Base-by-base conservation (phyloP, 208 protist species). In the Acanthamoeba culbertsoni region DNA sequence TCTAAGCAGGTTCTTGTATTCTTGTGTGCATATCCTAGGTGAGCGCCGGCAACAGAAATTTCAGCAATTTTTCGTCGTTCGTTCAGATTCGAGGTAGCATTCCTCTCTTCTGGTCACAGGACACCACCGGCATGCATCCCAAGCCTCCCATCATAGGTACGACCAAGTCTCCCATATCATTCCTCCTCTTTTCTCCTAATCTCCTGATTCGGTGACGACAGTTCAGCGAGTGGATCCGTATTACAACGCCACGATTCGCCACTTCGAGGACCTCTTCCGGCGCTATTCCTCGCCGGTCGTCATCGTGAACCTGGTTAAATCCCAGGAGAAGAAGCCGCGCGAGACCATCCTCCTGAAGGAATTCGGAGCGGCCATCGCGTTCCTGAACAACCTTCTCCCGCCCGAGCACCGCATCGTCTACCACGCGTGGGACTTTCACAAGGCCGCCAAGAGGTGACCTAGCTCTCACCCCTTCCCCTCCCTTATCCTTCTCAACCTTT, bases 251-350 rank as follows among this genome's bases (percentile, higher is more conserved):
- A 98, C 98, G 4, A 95, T 96, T 23, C 86, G 95, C 20, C 99
- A 99, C 94, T 99, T 99, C 93, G 95, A 98, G 86, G 93, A 98
- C n/a, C 93, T 99, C 53, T 95, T 98, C 18, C 65, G 92, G 12
- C 94, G 98, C 62, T 99, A 99, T 95, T 98, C 98, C 0, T 86
- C 96, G 46, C 98, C 98, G 5, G 45, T 99, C n/a, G 94, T 99
- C 46, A 96, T 98, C 20, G 90, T 99, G 77, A 98, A 99, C 86
- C 94, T 99, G 28, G 94, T 99, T 6, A 98, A 97, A 75, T 79
- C 96, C 62, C 90, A 97, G 42, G 98, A 99, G 88, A 98, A 98
- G 93, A 95, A 96, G 42, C 95, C 97, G 18, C 96, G 98, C 28
- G 98, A 99, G 79, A 92, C 91, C 14, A 95, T 97, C 16, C 95